Percentiles rank a stretch among this genome's conserved stretches.
phyloP scores from a whole-genome alignment of 1,284 basidiomycete genomes.

The Sanghuangporus weigelae region DNA sequence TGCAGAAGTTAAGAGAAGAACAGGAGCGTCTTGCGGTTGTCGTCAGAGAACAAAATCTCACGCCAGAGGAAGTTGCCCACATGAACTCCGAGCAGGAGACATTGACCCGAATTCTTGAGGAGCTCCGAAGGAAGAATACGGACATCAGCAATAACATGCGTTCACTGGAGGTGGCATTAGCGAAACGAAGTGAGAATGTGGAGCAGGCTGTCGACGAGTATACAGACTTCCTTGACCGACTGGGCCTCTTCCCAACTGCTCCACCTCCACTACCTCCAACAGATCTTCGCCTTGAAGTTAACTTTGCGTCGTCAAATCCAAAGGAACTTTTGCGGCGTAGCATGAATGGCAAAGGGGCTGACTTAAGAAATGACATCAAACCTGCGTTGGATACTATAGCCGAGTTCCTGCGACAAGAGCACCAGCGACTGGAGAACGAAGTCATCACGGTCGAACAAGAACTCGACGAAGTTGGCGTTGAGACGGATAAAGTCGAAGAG shows the following conservation, averaged over 20 bases:
- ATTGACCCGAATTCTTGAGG: conserved; percentile 64
- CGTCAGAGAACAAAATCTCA: conserved; percentile 78
- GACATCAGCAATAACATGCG: conserved; percentile 67
- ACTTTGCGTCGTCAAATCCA: conserved; percentile 64
- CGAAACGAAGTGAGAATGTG: conserved; percentile 69
- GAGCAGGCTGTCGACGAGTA: conserved; percentile 78
- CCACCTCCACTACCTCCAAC: conserved; percentile 61
- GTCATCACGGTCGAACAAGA: conserved; percentile 71
- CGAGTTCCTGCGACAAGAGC: conserved; percentile 59
- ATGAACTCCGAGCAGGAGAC: conserved; percentile 85
- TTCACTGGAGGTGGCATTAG: conserved; percentile 73
- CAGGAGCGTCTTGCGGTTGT: conserved; percentile 56
- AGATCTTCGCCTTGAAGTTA: conserved; percentile 71
- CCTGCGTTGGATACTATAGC: conserved; percentile 66
- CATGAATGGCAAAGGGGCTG: conserved; percentile 38
- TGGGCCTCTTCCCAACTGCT: conserved; percentile 69
- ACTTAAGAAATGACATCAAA: conserved; percentile 64
- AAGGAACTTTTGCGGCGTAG: conserved; percentile 46
- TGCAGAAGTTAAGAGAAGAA: conserved; percentile 59
- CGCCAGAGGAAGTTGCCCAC: conserved; percentile 76
- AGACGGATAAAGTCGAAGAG: conserved; percentile 63
- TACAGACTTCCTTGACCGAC: conserved; percentile 61
- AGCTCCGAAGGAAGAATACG: conserved; percentile 66
- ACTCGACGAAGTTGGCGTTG: conserved; percentile 73
- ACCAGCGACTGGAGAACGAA: conserved; percentile 76